Base-by-base conservation (phyloP, 768 basidiomycete species). In the Gymnopilus dilepis region DNA sequence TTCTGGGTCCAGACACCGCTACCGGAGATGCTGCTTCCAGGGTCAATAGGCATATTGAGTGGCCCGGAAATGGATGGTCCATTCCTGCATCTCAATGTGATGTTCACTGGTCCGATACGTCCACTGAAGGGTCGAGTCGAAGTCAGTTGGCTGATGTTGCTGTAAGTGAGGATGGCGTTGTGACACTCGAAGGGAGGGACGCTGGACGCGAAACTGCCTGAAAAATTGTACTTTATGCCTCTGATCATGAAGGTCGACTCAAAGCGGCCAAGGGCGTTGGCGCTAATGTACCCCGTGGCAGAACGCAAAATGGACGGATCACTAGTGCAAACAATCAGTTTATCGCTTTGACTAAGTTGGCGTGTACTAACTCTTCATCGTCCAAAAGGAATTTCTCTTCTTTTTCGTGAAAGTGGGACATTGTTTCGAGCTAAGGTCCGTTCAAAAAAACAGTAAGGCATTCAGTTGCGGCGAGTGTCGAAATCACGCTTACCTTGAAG, bases 231-330 rank as follows among this genome's bases (percentile, higher is more conserved):
- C 42, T 50, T 56, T 41, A 37, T 11, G 15, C 38, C 55, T 6
- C 50, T 22, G 45, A 61, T 31, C 6, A 26, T 31, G 54, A 61
- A 61, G 9, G 31, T 37, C 4, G 54, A 30, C 21, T 21, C 45
- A 47, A 61, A 61, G n/a, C 54, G 30, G 22, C 60, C 54, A 9
- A 19, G 22, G 24, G 54, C 34, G 24, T 30, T 57, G 54, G 60
- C 30, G 12, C 19, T 57, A 45, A 61, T 61, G 38, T 6, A 61
- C 22, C 60, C 60, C 34, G 3, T 9, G 8, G 34, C 34, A 37
- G 34, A n/a, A n/a, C n/a, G n/a, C n/a, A n/a, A n/a, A n/a, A n/a
- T n/a, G n/a, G n/a, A n/a, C n/a, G n/a, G n/a, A n/a, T n/a, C n/a
- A n/a, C n/a, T n/a, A n/a, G n/a, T n/a, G n/a, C n/a, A n/a, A n/a